Percentiles rank a stretch among this genome's conserved stretches.
Evolutionary conservation across 2,329 filamentous ascomycete genomes (phyloP).

Genomic region (Madurella fahalii): DNA sequence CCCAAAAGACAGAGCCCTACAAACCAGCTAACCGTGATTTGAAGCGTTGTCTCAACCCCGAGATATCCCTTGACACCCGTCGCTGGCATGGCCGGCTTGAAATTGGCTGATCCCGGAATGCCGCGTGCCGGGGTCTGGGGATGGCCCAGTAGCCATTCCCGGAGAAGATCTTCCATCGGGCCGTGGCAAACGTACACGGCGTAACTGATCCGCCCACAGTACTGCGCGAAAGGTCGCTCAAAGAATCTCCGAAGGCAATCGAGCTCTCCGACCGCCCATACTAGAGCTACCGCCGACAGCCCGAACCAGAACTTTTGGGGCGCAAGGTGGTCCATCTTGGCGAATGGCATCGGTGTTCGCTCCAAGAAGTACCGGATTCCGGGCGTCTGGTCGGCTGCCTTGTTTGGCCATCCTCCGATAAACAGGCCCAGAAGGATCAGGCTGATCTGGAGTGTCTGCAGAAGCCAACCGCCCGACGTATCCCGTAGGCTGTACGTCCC

Average conservation of each 20-base stretch:
- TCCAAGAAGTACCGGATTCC: constrained; percentile 32
- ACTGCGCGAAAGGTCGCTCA: constrained; percentile 46
- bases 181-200: constrained; percentile 58
- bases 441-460: constrained; percentile 26
- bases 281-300: constrained; percentile 32
- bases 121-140: constrained; percentile 23
- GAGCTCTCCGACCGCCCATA: constrained; percentile 39
- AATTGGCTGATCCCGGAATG: constrained; percentile 22
- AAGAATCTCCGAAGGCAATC: constrained; percentile 37
- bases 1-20: constrained; percentile 36
- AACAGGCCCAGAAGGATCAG: constrained; percentile 32
- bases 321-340: constrained; percentile 28
- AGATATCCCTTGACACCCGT: constrained; percentile 32
- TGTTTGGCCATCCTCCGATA: constrained; percentile 41
- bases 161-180: constrained; percentile 40
- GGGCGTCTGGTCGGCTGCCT: constrained; percentile 31
- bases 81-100: constrained; percentile 23
- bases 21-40: constrained; percentile 34
- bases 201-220: constrained; percentile 54
- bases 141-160: constrained; percentile 30
- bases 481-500: constrained; percentile 12
- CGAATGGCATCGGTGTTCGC: constrained; percentile 34
- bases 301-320: constrained; percentile 39
- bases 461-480: constrained; percentile 3
- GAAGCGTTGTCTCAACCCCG: constrained; percentile 28